Percentiles rank a stretch among this genome's conserved stretches.
phyloP scores from a whole-genome alignment of 345 rosid species.

The Moringa oleifera region DNA sequence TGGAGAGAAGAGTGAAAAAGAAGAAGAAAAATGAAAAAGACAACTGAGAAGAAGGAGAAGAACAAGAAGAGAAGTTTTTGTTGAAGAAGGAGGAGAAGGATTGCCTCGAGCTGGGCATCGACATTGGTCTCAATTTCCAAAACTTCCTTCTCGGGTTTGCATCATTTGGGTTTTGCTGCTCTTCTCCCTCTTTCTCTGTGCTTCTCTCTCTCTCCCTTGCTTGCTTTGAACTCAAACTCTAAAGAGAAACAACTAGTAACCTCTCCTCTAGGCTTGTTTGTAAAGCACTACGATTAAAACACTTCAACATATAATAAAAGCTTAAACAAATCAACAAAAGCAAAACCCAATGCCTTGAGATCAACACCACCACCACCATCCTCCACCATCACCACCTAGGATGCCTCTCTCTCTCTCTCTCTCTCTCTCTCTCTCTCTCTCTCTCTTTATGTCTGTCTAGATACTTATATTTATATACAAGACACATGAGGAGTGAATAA shows the following conservation, averaged over 20 bases:
- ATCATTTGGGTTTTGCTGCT: slow-evolving; percentile 48
- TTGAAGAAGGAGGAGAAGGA: slow-evolving; percentile 27
- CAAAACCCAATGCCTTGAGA: slow-evolving; percentile 54
- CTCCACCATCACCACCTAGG: slow-evolving; percentile 42
- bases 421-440: not conserved
- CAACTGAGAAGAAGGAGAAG: slow-evolving; percentile 18
- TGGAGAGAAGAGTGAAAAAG: slow-evolving; percentile 22
- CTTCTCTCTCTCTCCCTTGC: slow-evolving; percentile 34
- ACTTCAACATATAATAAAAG: not conserved
- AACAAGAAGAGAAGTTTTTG: slow-evolving; percentile 14
- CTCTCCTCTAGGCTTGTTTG: not conserved
- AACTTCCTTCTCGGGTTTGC: slow-evolving; percentile 60
- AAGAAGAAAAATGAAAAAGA: slow-evolving; percentile 22
- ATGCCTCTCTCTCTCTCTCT: slow-evolving; percentile 24
- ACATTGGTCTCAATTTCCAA: slow-evolving; percentile 80
- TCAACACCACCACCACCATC: slow-evolving; percentile 49
- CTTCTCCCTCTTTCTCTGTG: slow-evolving; percentile 19
- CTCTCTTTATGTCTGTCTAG: not conserved
- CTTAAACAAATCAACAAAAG: slow-evolving; percentile 13
- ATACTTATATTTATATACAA: too few relatives aligned
- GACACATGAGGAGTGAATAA: too few relatives aligned
- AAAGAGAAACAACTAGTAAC: slow-evolving; percentile 11
- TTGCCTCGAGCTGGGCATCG: slow-evolving; percentile 49
- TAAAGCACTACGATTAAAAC: slow-evolving; percentile 15
- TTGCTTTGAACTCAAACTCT: slow-evolving; percentile 51